phyloP scores from a whole-genome alignment of 805 yeast genomes.

The Suhomyces xylopsoci region DNA sequence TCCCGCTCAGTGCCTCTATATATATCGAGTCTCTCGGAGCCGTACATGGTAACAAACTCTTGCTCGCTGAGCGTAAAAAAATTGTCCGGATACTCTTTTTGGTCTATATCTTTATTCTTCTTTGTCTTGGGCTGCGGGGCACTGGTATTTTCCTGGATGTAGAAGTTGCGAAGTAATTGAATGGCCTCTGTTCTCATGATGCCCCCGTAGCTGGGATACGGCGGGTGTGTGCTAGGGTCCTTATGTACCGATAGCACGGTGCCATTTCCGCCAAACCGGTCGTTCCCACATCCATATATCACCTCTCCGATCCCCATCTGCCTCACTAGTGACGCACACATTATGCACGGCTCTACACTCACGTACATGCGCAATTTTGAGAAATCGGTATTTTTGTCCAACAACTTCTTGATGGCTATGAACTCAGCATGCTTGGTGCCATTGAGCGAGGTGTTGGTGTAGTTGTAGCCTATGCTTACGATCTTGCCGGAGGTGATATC shows the following conservation, averaged over 20 bases:
- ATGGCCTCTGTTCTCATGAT: constrained; percentile 79
- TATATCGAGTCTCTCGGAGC: constrained; percentile 26
- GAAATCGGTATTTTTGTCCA: constrained; percentile 31
- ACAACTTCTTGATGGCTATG: constrained; percentile 56
- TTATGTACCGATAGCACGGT: constrained; percentile 59
- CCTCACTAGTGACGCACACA: constrained; percentile 92
- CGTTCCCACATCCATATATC: constrained; percentile 90
- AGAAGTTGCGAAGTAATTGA: constrained; percentile 74
- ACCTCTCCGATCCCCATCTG: constrained; percentile 75
- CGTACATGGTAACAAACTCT: constrained; percentile 53
- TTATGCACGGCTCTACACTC: constrained; percentile 96
- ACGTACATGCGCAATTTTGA: constrained; percentile 71
- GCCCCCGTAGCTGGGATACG: constrained; percentile 70
- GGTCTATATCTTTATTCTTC: constrained; percentile 59
- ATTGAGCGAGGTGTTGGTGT: constrained; percentile 77
- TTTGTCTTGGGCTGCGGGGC: constrained; percentile 83
- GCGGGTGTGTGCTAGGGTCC: constrained; percentile 18
- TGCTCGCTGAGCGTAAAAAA: constrained; percentile 51
- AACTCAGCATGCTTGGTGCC: constrained; percentile 95
- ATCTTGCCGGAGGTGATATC: constrained; percentile 39
- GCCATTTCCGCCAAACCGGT: constrained; percentile 95
- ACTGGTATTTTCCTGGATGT: constrained; percentile 76
- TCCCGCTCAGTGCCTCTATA: constrained; percentile 16
- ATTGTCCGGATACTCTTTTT: constrained; percentile 53
- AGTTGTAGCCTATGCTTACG: constrained; percentile 77